Evolutionary conservation across 2,329 filamentous ascomycete species (phyloP).

Genomic region (Helotiales sp.): DNA sequence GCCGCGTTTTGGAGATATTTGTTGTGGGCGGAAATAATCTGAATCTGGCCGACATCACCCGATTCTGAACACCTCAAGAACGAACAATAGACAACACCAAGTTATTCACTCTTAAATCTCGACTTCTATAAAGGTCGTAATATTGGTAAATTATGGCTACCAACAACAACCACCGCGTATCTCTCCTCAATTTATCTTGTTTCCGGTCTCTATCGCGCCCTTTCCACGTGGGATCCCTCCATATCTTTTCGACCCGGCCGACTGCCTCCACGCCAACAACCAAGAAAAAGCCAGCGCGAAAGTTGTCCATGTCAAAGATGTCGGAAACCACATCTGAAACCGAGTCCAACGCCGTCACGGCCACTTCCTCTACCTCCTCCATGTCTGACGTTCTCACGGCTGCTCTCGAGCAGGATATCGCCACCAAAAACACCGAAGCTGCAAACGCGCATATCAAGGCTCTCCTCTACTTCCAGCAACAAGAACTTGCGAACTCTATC

Average conservation of each 20-base stretch:
- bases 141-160: neutral
- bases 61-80: neutral
- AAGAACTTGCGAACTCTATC: neutral
- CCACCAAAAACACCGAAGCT: neutral
- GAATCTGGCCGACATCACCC: neutral
- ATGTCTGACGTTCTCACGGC: neutral
- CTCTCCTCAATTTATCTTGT: neutral
- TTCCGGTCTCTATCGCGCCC: neutral
- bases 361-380: neutral
- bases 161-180: neutral
- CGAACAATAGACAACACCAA: neutral
- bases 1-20: neutral
- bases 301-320: neutral
- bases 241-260: neutral
- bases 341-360: neutral
- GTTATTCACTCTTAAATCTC: neutral
- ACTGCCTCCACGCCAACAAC: neutral
- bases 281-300: neutral
- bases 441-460: neutral
- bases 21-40: neutral
- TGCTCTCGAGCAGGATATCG: neutral
- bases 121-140: neutral
- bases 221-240: neutral
- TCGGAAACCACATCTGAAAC: neutral
- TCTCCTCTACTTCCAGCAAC: neutral